Evolutionary conservation across 73 alveolate genomes (phyloP).

Genomic region (Blepharisma japonicum): DNA sequence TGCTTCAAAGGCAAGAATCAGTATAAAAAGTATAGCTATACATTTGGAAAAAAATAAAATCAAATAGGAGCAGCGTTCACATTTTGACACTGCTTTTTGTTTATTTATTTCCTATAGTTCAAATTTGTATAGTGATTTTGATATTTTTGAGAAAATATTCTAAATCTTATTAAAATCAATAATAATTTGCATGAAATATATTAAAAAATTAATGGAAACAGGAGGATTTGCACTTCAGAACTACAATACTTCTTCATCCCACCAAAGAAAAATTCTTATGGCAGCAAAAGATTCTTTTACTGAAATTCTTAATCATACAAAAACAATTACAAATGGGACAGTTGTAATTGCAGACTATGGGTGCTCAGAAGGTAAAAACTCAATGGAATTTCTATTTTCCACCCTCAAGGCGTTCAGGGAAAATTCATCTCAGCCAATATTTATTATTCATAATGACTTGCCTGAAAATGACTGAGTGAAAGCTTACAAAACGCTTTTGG

Average conservation of each 20-base stretch:
- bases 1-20: too few species aligned
- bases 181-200: not conserved
- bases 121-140: not conserved
- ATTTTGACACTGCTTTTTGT: not conserved
- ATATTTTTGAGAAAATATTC: constrained; percentile 9
- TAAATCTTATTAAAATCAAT: constrained; percentile 5
- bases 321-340: not conserved
- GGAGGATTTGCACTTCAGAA: not conserved
- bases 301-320: not conserved
- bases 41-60: too few species aligned
- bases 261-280: too few species aligned
- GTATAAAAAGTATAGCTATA: too few species aligned
- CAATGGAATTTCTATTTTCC: not conserved
- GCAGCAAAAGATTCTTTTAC: too few species aligned
- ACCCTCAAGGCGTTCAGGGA: not conserved
- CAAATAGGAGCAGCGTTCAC: not conserved
- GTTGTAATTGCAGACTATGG: constrained; percentile 18
- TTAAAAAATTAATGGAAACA: not conserved
- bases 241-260: not conserved
- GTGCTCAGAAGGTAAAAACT: constrained; percentile 22
- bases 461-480: constrained; percentile 18
- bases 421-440: not conserved
- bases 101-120: not conserved
- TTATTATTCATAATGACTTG: not conserved
- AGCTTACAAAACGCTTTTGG: not conserved